phyloP scores from a whole-genome alignment of 2,329 filamentous ascomycete species.

The Aspergillus aculeatus region DNA sequence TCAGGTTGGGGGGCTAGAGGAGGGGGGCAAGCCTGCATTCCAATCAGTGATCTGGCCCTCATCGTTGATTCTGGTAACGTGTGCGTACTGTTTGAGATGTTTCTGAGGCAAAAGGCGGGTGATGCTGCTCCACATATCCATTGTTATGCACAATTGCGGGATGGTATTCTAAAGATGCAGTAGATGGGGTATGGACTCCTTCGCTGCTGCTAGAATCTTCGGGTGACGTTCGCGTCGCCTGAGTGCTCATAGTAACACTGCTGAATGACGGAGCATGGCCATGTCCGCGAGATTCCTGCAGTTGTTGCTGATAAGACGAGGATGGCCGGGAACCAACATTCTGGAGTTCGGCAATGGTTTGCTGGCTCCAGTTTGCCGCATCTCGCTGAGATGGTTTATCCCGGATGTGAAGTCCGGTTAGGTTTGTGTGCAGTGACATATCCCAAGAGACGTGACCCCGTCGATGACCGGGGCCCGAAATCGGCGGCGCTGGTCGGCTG shows the following conservation, averaged over 20 bases:
- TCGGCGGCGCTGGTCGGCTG: constrained; percentile 40
- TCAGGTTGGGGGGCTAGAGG: constrained; percentile 29
- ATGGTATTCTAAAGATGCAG: constrained; percentile 48
- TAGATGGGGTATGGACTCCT: constrained; percentile 49
- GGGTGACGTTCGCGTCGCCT: constrained; percentile 43
- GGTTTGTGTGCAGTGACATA: constrained; percentile 45
- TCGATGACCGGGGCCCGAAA: constrained; percentile 46
- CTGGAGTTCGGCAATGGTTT: constrained; percentile 44
- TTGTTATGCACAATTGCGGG: constrained; percentile 50
- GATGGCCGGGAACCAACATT: constrained; percentile 38
- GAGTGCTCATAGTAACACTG: constrained; percentile 28
- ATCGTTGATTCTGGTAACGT: constrained; percentile 24
- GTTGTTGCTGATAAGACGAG: constrained; percentile 34
- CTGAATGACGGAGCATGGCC: constrained; percentile 24
- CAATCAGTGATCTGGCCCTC: constrained; percentile 30
- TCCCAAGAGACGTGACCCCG: constrained; percentile 51
- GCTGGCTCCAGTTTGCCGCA: constrained; percentile 44
- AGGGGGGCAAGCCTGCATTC: constrained; percentile 36
- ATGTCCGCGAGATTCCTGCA: constrained; percentile 30
- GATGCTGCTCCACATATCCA: constrained; percentile 47
- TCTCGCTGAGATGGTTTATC: constrained; percentile 38
- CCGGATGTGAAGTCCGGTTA: constrained; percentile 45
- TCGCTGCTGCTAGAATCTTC: constrained; percentile 52
- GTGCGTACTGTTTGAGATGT: constrained; percentile 43
- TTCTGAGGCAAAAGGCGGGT: constrained; percentile 36